Evolutionary conservation across 1,139 yeast genomes (phyloP), one percentile per base, ranked within the genome.

Genomic region (Nakaseomyces uthaithaninus): DNA sequence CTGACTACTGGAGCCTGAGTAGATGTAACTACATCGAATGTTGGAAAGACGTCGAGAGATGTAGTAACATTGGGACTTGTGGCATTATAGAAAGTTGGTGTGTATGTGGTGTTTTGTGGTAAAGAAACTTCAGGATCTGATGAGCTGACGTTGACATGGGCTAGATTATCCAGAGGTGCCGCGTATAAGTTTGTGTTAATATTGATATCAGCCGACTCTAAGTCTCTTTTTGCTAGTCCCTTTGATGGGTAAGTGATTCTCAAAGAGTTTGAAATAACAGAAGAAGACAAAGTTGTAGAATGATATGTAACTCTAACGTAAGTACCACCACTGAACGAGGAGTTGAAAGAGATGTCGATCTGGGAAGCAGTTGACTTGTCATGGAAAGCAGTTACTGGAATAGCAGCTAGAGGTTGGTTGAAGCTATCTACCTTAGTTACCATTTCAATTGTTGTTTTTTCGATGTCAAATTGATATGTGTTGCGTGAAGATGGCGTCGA

Each of bases 291-390:
- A 12, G 45, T 36, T 5, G 48, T 36, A n/a, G 57, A 46, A 31
- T 25, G 50, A 39, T 54, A 56, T 3, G 42, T 44, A 24, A 56
- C 45, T 35, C 60, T 56, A 15, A 57, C 35, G 30, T 46, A 52
- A 33, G 48, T 45, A 27, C 60, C 60, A 23, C 60, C 61, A 31
- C 54, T 52, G 26, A 57, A 38, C 12, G 43, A 50, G 4, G 58
- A 44, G 25, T 43, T 40, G 27, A 57, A 44, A 6, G 38, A 41
- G 23, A 53, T 37, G 27, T 43, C 43, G 31, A 54, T 51, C 12
- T 44, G 36, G 31, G 47, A 40, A 9, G 37, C 39, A 27, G 54
- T 52, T 2, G 62, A 56, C 16, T 39, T 24, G 36, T 56, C 60
- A 3, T 38, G 40, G n/a, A 41, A 37, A 8, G 59, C 53, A 9